Percentiles rank a stretch among this genome's conserved stretches.
Conservation (phyloP, 202 grass and related monocot species). For the Bolboschoenoplectus hybrid region DNA sequence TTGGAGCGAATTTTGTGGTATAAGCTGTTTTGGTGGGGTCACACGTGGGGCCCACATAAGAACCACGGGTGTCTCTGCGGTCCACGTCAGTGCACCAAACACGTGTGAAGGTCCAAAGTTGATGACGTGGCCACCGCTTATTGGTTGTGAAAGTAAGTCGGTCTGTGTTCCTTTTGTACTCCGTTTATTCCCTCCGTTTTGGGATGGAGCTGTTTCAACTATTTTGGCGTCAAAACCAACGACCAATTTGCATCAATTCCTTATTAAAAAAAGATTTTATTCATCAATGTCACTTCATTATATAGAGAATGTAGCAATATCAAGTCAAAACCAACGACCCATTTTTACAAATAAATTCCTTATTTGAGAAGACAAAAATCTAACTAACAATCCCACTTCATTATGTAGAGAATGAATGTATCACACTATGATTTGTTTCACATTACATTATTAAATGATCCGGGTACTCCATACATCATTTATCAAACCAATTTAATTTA, state of each 20-base stretch:
- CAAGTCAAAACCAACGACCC: not conserved
- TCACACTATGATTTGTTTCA: not conserved
- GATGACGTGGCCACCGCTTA: slow-evolving; percentile 13
- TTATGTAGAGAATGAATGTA: not conserved
- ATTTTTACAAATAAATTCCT: not conserved
- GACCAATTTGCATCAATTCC: not conserved
- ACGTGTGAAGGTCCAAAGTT: not conserved
- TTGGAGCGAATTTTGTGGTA: slow-evolving; percentile 34
- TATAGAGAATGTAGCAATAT: not conserved
- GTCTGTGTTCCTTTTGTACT: not conserved
- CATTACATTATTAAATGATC: not conserved
- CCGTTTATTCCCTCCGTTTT: not conserved
- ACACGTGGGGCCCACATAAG: not conserved
- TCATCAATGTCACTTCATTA: not conserved
- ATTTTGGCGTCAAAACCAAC: not conserved
- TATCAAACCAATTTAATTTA: not conserved
- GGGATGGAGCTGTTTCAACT: not conserved
- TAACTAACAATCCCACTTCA: not conserved
- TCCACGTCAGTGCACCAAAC: slow-evolving; percentile 27
- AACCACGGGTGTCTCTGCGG: slow-evolving; percentile 3
- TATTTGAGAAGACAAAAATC: too few species aligned
- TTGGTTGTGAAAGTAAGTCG: slow-evolving; percentile 39
- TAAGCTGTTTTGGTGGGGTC: slow-evolving; percentile 26
- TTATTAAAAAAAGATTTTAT: not conserved
- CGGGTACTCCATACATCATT: not conserved